phyloP scores from a whole-genome alignment of 2,329 filamentous ascomycete genomes.

The Lanzia echinophila region DNA sequence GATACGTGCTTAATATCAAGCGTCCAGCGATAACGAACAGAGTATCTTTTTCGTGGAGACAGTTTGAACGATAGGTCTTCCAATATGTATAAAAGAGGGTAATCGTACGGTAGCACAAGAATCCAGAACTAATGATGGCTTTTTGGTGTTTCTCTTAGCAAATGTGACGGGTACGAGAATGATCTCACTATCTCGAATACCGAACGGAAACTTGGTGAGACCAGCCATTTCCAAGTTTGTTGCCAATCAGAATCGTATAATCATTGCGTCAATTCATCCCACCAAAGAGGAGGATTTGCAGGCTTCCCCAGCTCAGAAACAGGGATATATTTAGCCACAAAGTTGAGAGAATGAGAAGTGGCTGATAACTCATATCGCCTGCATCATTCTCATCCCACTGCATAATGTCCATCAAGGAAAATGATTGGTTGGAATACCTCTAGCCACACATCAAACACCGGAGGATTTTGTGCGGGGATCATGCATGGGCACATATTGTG shows the following conservation, averaged over 20 bases:
- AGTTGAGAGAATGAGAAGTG: background rate
- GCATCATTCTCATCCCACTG: conserved; percentile 1
- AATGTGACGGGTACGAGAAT: background rate
- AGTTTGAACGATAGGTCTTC: background rate
- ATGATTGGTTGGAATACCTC: background rate
- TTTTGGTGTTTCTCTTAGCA: conserved; percentile 5
- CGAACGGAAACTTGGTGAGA: background rate
- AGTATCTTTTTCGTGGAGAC: background rate
- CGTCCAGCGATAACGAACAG: conserved; percentile 7
- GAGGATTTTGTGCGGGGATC: too few relatives aligned
- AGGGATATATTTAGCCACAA: conserved; percentile 2
- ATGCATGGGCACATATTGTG: too few relatives aligned
- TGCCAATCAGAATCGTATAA: background rate
- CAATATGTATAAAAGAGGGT: conserved; percentile 5
- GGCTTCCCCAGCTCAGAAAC: conserved; percentile 3
- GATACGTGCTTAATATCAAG: background rate
- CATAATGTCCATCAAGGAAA: background rate
- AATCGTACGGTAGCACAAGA: background rate
- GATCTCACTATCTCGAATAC: conserved; percentile 4
- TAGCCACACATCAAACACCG: background rate
- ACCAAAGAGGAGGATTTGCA: background rate
- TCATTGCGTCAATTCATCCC: conserved; percentile 7
- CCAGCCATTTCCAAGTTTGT: conserved; percentile 4
- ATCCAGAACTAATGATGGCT: background rate
- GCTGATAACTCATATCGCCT: conserved; percentile 2